Percentiles rank a stretch among this genome's conserved stretches.
phyloP scores from a whole-genome alignment of 2,329 filamentous ascomycete species.

The Cryphonectria carpinicola region DNA sequence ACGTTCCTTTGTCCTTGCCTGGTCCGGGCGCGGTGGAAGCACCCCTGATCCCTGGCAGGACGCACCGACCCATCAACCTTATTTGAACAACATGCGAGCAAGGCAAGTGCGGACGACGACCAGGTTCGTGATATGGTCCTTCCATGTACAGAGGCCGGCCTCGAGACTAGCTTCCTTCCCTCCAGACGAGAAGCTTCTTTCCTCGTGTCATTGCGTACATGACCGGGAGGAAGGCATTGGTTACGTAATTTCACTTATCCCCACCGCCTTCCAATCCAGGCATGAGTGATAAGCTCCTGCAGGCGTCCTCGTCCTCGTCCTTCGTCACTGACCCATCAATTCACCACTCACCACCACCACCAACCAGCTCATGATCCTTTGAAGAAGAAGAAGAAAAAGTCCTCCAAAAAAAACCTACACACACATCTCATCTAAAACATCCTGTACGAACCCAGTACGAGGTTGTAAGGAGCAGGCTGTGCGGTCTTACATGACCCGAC shows the following conservation, averaged over 20 bases:
- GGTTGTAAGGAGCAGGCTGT: not conserved
- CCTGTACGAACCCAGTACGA: not conserved
- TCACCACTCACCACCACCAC: not conserved
- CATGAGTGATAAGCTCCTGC: not conserved
- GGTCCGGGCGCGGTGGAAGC: slow-evolving; percentile 1
- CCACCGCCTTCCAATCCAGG: slow-evolving; percentile 11
- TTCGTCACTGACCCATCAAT: not conserved
- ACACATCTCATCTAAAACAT: not conserved
- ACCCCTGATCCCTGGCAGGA: slow-evolving; percentile 1
- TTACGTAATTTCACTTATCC: slow-evolving; percentile 6
- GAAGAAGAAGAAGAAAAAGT: no score
- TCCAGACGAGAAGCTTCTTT: not conserved
- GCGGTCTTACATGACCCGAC: not conserved
- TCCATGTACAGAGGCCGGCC: not conserved
- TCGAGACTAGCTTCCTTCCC: not conserved
- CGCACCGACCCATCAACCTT: slow-evolving; percentile 17
- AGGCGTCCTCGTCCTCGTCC: not conserved
- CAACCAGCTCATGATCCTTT: not conserved
- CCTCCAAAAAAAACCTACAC: not conserved
- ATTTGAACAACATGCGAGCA: slow-evolving; percentile 22
- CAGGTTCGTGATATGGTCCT: not conserved
- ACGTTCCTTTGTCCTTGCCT: slow-evolving; percentile 2
- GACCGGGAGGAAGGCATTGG: not conserved
- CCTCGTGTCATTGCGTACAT: not conserved
- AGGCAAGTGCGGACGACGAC: not conserved